Base-by-base conservation (phyloP, 2,329 filamentous ascomycete species). In the Fusarium transvaalense region DNA sequence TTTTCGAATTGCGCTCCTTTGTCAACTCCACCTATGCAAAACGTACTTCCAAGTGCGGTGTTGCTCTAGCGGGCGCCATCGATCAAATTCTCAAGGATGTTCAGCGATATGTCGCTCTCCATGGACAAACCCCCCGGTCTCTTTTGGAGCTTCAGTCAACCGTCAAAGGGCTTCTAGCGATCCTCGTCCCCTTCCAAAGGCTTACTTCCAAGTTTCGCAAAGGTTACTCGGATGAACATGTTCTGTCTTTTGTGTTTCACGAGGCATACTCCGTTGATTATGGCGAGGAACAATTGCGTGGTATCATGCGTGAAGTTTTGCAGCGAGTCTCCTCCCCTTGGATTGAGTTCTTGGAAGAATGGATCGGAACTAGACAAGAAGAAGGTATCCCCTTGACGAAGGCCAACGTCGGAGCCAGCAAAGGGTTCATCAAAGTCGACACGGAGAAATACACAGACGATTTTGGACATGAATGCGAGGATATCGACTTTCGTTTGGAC, bases 321-420 rank as follows among this genome's bases (percentile, higher is more conserved):
- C 82, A 83, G 43, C 82, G 86, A 38, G 88, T 91, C 2, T 88
- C 88, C 2, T 79, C 80, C 29, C 91, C 91, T 1, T 94, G 90
- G 87, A 80, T 92, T 10, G 85, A 89, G 53, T 85, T 90, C 52
- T 82, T 91, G 10, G 86, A 91, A 68, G 88, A 90, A 73, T 96
- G 92, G 92, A 88, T 94, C 62, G 93, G 93, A 0, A 84, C 92
- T 13, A 85, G 82, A 62, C 80, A 82, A 4, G 89, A 91, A 68
- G 80, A 84, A 35, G 86, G 87, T 1, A 79, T 86, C 13, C 83
- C 84, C 1, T 72, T 89, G 31, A 82, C 83, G 7, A 89, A 84
- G 73, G 75, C 82, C 53, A 75, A 75, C 35, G 45, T 79, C 5
- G 81, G 82, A 19, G 76, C 78, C 37, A 82, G 77, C 57, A 88